Evolutionary conservation across 306 rosid genomes (phyloP).

Genomic region (Dalbergia cochinchinensis): DNA sequence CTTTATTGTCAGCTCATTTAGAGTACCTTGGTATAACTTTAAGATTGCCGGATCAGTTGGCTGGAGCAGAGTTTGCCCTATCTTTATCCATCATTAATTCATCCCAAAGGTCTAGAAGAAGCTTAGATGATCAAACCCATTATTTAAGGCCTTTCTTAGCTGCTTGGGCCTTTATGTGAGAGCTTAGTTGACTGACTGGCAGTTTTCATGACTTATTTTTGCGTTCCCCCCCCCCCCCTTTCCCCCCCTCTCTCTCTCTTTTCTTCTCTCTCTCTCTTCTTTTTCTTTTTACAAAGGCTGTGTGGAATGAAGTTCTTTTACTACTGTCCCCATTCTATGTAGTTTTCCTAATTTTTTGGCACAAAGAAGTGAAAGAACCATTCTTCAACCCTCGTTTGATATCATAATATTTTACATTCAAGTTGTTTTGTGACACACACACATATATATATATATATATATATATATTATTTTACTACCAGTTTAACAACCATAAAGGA

Average conservation of each 20-base stretch:
- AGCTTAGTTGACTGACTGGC: slow-evolving; percentile 3
- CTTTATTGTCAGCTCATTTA: slow-evolving; percentile 63
- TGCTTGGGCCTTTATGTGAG: not conserved
- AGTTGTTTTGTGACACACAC: not conserved
- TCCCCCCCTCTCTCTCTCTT: too few species aligned
- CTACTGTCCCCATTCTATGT: not conserved
- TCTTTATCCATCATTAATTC: slow-evolving; percentile 54
- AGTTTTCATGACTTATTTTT: not conserved
- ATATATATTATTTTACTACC: not conserved
- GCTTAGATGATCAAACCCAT: not conserved
- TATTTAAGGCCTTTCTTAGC: not conserved
- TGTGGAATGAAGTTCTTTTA: not conserved
- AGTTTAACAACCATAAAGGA: slow-evolving; percentile 5
- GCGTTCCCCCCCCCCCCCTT: too few species aligned
- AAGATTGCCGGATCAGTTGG: slow-evolving; percentile 76
- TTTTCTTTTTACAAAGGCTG: not conserved
- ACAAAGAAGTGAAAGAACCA: not conserved
- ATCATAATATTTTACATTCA: not conserved
- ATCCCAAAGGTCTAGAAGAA: too few species aligned
- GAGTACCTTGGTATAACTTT: slow-evolving; percentile 75
- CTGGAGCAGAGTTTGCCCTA: slow-evolving; percentile 75
- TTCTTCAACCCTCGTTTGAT: not conserved
- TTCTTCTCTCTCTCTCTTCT: too few species aligned
- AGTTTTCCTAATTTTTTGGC: slow-evolving; percentile 3
- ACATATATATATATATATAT: too few species aligned